Evolutionary conservation across 2,329 filamentous ascomycete species (phyloP).

Genomic region (Macrophomina phaseolina): DNA sequence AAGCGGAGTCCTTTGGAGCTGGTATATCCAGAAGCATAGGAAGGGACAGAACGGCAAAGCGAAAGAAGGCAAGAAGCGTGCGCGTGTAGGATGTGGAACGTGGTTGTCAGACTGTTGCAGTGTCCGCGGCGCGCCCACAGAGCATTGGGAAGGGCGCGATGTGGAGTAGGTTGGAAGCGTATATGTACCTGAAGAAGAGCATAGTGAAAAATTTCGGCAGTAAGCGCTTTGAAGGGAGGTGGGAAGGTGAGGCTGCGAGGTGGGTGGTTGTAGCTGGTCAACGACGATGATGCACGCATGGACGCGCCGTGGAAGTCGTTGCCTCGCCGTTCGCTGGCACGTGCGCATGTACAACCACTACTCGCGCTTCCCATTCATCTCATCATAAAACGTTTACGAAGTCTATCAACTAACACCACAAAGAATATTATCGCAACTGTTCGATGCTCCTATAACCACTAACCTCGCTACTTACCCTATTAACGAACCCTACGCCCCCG

Average conservation of each 20-base stretch:
- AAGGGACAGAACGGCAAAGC: too few species aligned
- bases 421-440: too few species aligned
- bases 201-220: slow-evolving; percentile 37
- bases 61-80: not conserved
- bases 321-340: not conserved
- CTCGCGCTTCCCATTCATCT: too few species aligned
- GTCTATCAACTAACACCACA: too few species aligned
- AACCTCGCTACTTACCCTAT: too few species aligned
- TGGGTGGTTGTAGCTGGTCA: not conserved
- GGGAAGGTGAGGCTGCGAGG: not conserved
- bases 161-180: not conserved
- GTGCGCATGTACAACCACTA: not conserved
- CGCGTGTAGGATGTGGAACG: not conserved
- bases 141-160: not conserved
- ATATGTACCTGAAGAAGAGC: slow-evolving; percentile 60
- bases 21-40: too few species aligned
- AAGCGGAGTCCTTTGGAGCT: too few species aligned
- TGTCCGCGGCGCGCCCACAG: not conserved
- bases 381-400: too few species aligned
- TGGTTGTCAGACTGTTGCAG: not conserved
- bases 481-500: too few species aligned
- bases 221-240: too few species aligned
- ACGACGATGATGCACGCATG: not conserved
- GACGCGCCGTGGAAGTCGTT: not conserved
- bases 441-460: too few species aligned